Conservation (phyloP, 208 protist genomes). For the Leishmania gerbilli region DNA sequence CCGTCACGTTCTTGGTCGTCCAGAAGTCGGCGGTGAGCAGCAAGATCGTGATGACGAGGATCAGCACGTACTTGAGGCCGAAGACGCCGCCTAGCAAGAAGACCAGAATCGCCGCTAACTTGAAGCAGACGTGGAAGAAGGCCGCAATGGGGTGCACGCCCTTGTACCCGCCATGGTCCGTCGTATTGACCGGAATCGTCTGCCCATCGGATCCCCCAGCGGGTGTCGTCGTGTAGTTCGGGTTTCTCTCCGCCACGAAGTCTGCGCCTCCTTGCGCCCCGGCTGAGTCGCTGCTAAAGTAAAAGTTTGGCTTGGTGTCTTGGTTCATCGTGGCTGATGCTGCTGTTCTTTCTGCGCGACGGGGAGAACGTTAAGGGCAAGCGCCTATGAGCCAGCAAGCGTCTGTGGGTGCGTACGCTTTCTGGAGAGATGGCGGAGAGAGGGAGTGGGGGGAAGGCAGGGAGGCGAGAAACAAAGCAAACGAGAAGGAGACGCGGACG, state of each 20-base stretch:
- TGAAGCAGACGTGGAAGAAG: constrained; percentile 90
- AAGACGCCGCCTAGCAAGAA: constrained; percentile 83
- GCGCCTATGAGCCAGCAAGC: neutral
- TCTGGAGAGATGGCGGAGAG: neutral
- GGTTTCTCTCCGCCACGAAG: neutral
- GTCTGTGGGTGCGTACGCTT: neutral
- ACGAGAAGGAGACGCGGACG: neutral
- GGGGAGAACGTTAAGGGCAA: neutral
- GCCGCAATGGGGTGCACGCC: constrained; percentile 85
- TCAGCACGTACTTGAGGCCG: constrained; percentile 59
- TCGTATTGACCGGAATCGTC: constrained; percentile 9
- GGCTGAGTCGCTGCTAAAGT: constrained; percentile 20
- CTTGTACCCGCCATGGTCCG: constrained; percentile 62
- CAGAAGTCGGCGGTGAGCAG: constrained; percentile 94
- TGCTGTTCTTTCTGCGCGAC: neutral
- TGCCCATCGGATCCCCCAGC: constrained; percentile 5
- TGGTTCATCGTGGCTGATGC: constrained; percentile 9
- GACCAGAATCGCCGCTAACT: constrained; percentile 70
- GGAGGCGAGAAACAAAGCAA: neutral
- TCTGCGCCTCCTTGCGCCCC: neutral
- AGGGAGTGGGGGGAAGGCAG: neutral
- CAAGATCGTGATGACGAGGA: constrained; percentile 90
- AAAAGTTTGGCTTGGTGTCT: constrained; percentile 2
- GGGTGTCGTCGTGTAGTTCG: neutral
- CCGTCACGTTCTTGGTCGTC: constrained; percentile 95